Evolutionary conservation across 2,329 filamentous ascomycete genomes (phyloP).

Genomic region (Alternaria consortialis): DNA sequence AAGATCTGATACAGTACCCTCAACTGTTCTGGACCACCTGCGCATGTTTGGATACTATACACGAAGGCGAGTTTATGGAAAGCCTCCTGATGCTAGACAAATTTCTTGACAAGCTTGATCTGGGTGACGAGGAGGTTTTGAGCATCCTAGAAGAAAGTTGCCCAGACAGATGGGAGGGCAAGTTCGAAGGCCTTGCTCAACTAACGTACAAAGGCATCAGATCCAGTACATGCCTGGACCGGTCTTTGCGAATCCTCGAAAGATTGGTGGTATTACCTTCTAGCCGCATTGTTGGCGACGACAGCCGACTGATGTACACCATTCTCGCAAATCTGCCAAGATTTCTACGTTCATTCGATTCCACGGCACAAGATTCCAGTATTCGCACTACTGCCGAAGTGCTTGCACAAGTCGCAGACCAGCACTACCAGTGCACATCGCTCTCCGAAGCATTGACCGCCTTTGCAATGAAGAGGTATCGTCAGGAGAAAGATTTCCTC

Average conservation of each 20-base stretch:
- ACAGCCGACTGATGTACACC: slow-evolving; percentile 82
- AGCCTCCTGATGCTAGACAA: slow-evolving; percentile 90
- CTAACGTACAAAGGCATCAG: slow-evolving; percentile 91
- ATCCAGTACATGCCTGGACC: slow-evolving; percentile 82
- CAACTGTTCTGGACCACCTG: slow-evolving; percentile 98
- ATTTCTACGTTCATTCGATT: slow-evolving; percentile 82
- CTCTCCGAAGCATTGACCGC: slow-evolving; percentile 75
- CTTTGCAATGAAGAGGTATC: slow-evolving; percentile 73
- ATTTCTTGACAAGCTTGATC: slow-evolving; percentile 83
- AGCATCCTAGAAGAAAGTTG: slow-evolving; percentile 77
- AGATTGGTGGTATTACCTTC: slow-evolving; percentile 80
- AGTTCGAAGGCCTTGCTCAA: slow-evolving; percentile 85
- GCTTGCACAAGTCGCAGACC: slow-evolving; percentile 77
- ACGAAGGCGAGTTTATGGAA: slow-evolving; percentile 93
- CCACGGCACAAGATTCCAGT: slow-evolving; percentile 60
- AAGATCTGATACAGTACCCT: slow-evolving; percentile 86
- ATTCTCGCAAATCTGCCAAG: slow-evolving; percentile 91
- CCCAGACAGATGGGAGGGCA: slow-evolving; percentile 86
- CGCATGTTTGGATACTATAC: slow-evolving; percentile 94
- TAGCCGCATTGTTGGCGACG: slow-evolving; percentile 81
- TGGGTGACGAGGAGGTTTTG: slow-evolving; percentile 74
- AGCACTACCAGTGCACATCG: slow-evolving; percentile 72
- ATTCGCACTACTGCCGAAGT: slow-evolving; percentile 70
- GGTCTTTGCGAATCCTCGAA: slow-evolving; percentile 79
- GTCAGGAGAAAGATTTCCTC: slow-evolving; percentile 78